Evolutionary conservation across 495 filamentous ascomycete species (phyloP), one percentile per base, ranked within the genome.

Genomic region (Monascus purpureus): DNA sequence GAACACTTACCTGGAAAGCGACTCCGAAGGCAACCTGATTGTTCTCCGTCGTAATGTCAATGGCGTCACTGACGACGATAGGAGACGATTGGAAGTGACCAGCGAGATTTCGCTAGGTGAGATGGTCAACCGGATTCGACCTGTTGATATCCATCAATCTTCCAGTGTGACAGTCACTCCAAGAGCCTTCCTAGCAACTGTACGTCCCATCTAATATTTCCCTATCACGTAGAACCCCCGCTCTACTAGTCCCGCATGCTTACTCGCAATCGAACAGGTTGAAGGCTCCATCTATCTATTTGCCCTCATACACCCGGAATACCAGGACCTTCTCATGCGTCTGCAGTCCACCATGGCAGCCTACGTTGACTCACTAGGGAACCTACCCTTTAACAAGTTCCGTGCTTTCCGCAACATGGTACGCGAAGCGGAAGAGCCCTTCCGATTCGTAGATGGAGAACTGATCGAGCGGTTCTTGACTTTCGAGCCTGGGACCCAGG

Each of bases 261-360:
- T 6, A 26, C 50, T 61, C 48, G 64, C 35, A 13, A 22, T 28
- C 11, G 20, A 17, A 27, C 35, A 93, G 83, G 75, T 84, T 15
- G 90, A 95, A 48, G 90, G 90, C 22, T 77, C 80, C 7, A 79
- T 99, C 38, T 93, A 93, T 53, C 73, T 96, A 46, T 86, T 90
- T 52, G 83, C 75, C 1, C 55, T 75, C 4, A 85, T 99, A 36
- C 61, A 72, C 7, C 63, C 73, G 0, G 50, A 65, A 0, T 66
- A 78, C 26, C 77, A 80, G 40, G 76, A 93, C 39, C 65, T 93
- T 32, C 70, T 99, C 8, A 82, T 95, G 55, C 68, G 72, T 2
- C 73, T 99, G 17, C 90, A 99, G 59, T 51, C 58, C 2, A 70
- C 67, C 13, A 64, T 96, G 32, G 66, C 76, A 7, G 61, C 67